These are phyloP conservation scores for Mycena olivaceomarginata DNA, from an alignment of 768 basidiomycete genomes.

Conservation along the genomic window DNA sequence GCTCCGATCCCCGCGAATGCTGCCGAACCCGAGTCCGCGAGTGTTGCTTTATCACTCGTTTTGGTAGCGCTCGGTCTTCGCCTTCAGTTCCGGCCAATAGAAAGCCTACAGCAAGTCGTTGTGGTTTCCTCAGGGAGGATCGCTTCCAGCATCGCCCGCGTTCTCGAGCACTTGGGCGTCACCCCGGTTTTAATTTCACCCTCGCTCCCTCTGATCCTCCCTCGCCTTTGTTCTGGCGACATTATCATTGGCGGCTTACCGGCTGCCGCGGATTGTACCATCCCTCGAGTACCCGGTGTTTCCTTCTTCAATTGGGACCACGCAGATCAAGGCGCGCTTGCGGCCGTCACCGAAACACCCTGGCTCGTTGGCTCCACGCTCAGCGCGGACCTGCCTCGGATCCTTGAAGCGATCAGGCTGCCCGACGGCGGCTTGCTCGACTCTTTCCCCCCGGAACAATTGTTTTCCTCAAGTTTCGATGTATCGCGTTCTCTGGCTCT, in stretches of 20 bases:
- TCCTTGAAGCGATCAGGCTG: background rate
- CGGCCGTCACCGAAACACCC: slow-evolving; percentile 6
- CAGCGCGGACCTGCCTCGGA: background rate
- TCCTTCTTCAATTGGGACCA: slow-evolving; percentile 29
- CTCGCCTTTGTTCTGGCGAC: background rate
- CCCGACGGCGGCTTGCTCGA: background rate
- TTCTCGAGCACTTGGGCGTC: slow-evolving; percentile 13
- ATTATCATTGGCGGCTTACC: background rate
- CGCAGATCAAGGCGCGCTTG: slow-evolving; percentile 14
- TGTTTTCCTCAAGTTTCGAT: background rate
- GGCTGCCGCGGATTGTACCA: slow-evolving; percentile 1
- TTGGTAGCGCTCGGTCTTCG: slow-evolving; percentile 2
- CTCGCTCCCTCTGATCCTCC: background rate
- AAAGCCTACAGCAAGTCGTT: slow-evolving; percentile 8
- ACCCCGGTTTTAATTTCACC: slow-evolving; percentile 10
- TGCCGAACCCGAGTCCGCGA: background rate
- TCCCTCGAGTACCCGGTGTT: slow-evolving; percentile 4
- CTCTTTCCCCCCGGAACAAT: background rate
- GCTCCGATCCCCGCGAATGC: background rate
- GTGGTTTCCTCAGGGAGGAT: background rate
- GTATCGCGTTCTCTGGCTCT: background rate
- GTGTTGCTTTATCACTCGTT: background rate
- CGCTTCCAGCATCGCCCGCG: slow-evolving; percentile 7
- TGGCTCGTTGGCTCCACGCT: slow-evolving; percentile 8
- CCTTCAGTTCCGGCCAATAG: background rate